Evolutionary conservation across 345 rosid genomes (phyloP).

Genomic region (Pugionium cornutum): DNA sequence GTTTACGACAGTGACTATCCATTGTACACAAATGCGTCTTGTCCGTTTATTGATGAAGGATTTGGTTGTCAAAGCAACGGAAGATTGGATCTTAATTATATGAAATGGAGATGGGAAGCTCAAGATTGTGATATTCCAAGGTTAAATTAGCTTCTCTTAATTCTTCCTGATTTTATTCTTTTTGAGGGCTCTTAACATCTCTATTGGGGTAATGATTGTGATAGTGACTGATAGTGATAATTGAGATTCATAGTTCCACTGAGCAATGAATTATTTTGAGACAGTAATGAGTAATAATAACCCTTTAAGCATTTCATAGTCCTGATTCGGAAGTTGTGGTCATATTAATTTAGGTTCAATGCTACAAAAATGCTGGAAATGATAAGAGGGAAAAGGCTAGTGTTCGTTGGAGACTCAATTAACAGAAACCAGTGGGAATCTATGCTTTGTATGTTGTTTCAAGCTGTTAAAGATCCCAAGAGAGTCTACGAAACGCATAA

Average conservation of each 20-base stretch:
- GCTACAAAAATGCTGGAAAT: slow-evolving; percentile 72
- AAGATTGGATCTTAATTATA: slow-evolving; percentile 61
- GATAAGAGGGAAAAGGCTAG: slow-evolving; percentile 85
- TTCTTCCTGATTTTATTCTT: slow-evolving; percentile 11
- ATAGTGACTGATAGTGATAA: slow-evolving; percentile 3
- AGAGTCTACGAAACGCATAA: slow-evolving; percentile 82
- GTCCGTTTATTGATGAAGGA: slow-evolving; percentile 92
- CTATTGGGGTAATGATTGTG: slow-evolving; percentile 19
- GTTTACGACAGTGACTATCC: slow-evolving; percentile 72
- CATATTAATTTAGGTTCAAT: slow-evolving; percentile 73
- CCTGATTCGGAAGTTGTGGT: slow-evolving; percentile 18
- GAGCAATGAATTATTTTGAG: not conserved
- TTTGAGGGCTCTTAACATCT: slow-evolving; percentile 3
- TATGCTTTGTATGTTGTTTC: slow-evolving; percentile 79
- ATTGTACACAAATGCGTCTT: slow-evolving; percentile 68
- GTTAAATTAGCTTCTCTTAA: slow-evolving; percentile 40
- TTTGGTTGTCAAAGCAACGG: slow-evolving; percentile 83
- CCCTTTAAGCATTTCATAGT: not conserved
- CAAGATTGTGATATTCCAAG: slow-evolving; percentile 76
- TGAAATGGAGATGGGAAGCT: slow-evolving; percentile 90
- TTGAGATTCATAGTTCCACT: not conserved
- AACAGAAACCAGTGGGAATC: slow-evolving; percentile 99
- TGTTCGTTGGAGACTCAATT: slow-evolving; percentile 94
- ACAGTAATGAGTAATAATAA: not conserved
- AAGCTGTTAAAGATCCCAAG: slow-evolving; percentile 71